Percentiles rank a stretch among this genome's conserved stretches.
Conservation (phyloP, 495 filamentous ascomycete genomes). For the Hypomontagnella submonticulosa region DNA sequence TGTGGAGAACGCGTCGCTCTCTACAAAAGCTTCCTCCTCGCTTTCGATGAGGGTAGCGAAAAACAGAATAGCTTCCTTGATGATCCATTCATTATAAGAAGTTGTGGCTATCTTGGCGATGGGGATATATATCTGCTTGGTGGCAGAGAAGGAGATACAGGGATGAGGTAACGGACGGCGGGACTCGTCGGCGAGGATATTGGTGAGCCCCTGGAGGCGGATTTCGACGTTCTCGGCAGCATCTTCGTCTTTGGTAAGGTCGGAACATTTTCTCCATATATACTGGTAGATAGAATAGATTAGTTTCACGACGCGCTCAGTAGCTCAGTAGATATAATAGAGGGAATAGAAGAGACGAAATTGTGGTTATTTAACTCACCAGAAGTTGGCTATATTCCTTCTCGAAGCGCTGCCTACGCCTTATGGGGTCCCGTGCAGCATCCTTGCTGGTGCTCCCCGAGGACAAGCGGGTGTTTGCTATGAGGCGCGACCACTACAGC, state of each 20-base stretch:
- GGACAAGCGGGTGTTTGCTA: conserved; percentile 79
- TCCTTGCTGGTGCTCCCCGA: conserved; percentile 67
- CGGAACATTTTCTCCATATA: conserved; percentile 78
- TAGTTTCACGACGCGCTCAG: conserved; percentile 2
- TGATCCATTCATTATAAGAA: conserved; percentile 80
- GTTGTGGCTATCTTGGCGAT: conserved; percentile 85
- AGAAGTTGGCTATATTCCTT: conserved; percentile 85
- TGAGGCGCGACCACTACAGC: conserved; percentile 84
- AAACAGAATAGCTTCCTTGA: conserved; percentile 82
- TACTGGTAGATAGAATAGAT: conserved; percentile 61
- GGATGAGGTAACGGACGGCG: conserved; percentile 87
- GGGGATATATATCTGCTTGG: conserved; percentile 85
- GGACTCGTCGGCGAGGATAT: conserved; percentile 86
- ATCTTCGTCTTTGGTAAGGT: conserved; percentile 62
- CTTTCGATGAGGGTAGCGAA: conserved; percentile 93
- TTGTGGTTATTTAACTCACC: conserved; percentile 58
- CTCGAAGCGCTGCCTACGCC: conserved; percentile 90
- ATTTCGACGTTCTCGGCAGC: conserved; percentile 65
- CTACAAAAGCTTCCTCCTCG: conserved; percentile 92
- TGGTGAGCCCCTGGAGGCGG: conserved; percentile 72
- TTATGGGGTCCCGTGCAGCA: conserved; percentile 78
- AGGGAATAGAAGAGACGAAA: neutral
- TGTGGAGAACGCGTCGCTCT: conserved; percentile 82
- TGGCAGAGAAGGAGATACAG: conserved; percentile 84
- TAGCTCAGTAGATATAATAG: too few relatives aligned